Evolutionary conservation across 768 basidiomycete species (phyloP).

Genomic region (Cyclocybe aegerita): DNA sequence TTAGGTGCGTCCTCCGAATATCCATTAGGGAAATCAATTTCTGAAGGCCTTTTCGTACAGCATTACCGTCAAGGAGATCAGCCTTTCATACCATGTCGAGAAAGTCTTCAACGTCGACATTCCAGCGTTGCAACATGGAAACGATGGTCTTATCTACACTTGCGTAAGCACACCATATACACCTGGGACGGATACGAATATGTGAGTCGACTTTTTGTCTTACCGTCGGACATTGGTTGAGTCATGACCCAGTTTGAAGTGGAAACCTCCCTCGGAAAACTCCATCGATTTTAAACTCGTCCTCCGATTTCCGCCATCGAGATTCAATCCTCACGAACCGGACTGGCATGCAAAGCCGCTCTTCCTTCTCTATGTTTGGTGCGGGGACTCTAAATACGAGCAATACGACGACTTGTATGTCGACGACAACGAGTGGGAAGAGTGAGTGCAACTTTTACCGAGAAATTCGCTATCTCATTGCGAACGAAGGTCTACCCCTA

Average conservation of each 20-base stretch:
- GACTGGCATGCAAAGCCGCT: conserved; percentile 85
- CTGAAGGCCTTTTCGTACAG: conserved; percentile 39
- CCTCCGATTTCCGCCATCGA: conserved; percentile 82
- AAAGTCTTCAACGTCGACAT: conserved; percentile 85
- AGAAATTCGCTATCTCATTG: conserved; percentile 14
- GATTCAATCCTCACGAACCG: conserved; percentile 52
- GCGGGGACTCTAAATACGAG: conserved; percentile 79
- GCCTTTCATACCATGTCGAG: conserved; percentile 83
- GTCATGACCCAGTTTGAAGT: conserved; percentile 71
- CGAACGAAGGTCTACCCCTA: conserved; percentile 4
- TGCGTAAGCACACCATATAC: conserved; percentile 83
- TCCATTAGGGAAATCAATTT: not conserved
- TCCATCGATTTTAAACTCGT: conserved; percentile 97
- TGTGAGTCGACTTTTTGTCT: conserved; percentile 50
- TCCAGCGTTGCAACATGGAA: conserved; percentile 84
- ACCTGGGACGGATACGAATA: conserved; percentile 82
- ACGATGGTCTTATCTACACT: conserved; percentile 97
- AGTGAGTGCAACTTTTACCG: conserved; percentile 46
- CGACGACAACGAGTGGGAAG: conserved; percentile 91
- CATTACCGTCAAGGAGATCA: conserved; percentile 85
- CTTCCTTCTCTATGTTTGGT: conserved; percentile 82
- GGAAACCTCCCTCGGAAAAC: conserved; percentile 98
- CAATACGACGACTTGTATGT: conserved; percentile 85
- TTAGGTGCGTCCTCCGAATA: conserved; percentile 64
- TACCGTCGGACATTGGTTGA: conserved; percentile 5